Conservation (phyloP, 805 yeast species). For the Candida chauliodis region DNA sequence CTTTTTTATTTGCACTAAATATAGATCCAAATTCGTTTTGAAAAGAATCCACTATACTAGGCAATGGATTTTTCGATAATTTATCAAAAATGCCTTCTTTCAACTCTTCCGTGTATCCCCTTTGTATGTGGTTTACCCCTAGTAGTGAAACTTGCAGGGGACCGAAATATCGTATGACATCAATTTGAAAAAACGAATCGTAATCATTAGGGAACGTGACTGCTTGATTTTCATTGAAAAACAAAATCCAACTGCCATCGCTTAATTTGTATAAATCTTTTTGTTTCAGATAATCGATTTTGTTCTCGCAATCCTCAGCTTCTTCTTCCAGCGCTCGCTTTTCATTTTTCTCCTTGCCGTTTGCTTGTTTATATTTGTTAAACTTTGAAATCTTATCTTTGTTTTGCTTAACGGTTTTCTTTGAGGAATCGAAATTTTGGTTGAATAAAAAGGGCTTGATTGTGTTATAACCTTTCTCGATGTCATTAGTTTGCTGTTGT, state of each 20-base stretch:
- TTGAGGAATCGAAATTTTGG: conserved; percentile 8
- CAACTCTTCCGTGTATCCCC: conserved; percentile 46
- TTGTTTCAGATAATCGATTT: conserved; percentile 19
- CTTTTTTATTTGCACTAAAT: conserved; percentile 10
- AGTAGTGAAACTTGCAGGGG: conserved; percentile 34
- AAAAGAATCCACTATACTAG: conserved; percentile 30
- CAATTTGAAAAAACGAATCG: conserved; percentile 37
- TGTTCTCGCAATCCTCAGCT: conserved; percentile 1
- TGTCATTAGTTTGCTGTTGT: conserved; percentile 44
- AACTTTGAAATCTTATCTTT: conserved; percentile 16
- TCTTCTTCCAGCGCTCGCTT: conserved; percentile 12
- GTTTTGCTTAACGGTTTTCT: conserved; percentile 8
- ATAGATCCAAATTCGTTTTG: conserved; percentile 22
- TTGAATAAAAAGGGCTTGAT: conserved; percentile 33
- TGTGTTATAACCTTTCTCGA: conserved; percentile 54
- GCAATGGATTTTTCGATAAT: conserved; percentile 29
- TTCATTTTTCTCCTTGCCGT: conserved; percentile 7
- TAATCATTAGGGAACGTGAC: conserved; percentile 43
- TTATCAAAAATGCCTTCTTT: conserved; percentile 28
- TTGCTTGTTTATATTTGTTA: conserved; percentile 11
- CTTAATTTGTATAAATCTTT: conserved; percentile 27
- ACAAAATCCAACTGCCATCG: conserved; percentile 36
- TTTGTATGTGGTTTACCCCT: conserved; percentile 46
- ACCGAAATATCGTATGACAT: conserved; percentile 32
- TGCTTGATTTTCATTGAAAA: conserved; percentile 41